A percentile compares a stretch with the other conserved stretches of the same genome.
Conservation (phyloP, 352 stramenopile species). For the Pelagophyceae sp. region DNA sequence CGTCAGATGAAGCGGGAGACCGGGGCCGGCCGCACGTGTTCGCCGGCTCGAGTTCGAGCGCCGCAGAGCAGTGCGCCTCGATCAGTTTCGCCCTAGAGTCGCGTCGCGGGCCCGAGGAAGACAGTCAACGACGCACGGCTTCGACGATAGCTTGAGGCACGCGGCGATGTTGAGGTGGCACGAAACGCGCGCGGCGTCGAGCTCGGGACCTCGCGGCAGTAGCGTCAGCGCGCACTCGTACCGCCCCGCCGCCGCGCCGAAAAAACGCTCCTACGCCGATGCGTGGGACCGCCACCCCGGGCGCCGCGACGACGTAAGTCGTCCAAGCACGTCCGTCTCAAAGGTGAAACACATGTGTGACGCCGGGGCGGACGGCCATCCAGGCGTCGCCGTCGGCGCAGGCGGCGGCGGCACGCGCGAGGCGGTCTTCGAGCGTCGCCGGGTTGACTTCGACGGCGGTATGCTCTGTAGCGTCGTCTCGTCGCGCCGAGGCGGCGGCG, state of each 20-base stretch:
- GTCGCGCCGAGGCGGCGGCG: too few species aligned
- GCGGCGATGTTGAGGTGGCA: background rate
- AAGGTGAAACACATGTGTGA: background rate
- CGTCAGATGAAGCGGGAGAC: background rate
- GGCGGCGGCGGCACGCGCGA: background rate
- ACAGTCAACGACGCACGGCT: background rate
- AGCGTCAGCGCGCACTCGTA: background rate
- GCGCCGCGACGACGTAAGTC: background rate
- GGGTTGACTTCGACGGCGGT: background rate
- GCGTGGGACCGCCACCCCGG: background rate
- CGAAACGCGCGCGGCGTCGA: background rate
- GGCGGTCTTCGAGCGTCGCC: background rate
- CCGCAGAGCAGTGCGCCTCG: background rate
- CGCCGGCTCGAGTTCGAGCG: background rate
- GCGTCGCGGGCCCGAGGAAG: background rate
- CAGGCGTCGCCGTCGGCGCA: background rate
- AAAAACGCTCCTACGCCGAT: background rate
- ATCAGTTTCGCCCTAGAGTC: background rate
- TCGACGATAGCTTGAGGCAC: background rate
- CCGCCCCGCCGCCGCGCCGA: background rate
- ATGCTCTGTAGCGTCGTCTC: background rate
- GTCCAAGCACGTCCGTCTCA: background rate
- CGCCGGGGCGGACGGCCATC: background rate
- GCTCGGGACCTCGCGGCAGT: background rate
- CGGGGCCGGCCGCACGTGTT: background rate